Evolutionary conservation across 75 land plant genomes (phyloP), one percentile per base, ranked within the genome.

Genomic region (Selaginella moellendorffii): DNA sequence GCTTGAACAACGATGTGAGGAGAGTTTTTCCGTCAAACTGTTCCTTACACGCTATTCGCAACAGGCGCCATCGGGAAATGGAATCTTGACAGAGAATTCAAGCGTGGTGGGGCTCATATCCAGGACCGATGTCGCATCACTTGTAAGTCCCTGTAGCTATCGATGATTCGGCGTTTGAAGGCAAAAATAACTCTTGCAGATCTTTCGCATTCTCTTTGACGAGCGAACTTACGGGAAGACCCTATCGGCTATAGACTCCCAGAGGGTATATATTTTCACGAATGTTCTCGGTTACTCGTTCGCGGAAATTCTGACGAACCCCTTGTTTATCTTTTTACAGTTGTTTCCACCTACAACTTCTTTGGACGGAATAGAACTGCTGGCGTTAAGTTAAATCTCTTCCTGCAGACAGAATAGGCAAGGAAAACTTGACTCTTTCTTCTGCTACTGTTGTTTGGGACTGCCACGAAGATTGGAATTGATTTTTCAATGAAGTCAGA

Each of bases 61-160:
- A 36, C 76, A 78, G 81, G 74, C 81, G 54, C 63, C 74, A 28
- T 63, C 80, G n/a, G 81, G 81, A n/a, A 78, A 71, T 21, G 79
- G 81, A 20, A 68, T 78, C 17, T 53, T 78, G 21, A 68, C 79
- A 9, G 78, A 78, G 46, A 74, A 75, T 56, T 58, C 74, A 26
- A 68, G 26, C 1, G 36, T 78, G 56, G 66, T 36, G 20, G 81
- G 81, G 30, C 63, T 78, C 27, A 78, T 78, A 5, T 5, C 46
- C 5, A 36, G 46, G 14, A 36, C 10, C 14, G 46, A 36, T 14
- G 46, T 36, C 14, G 46, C 46, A 36, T 36, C 46, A 5, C 46
- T 36, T 5, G 46, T 36, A 36, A 5, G 46, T 36, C 10, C 46
- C 10, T 36, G 46, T 36, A 36, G 46, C 46, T 36, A 5, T 36